Evolutionary conservation across 2,329 filamentous ascomycete species (phyloP).

Genomic region (Cercospora brassicicola): DNA sequence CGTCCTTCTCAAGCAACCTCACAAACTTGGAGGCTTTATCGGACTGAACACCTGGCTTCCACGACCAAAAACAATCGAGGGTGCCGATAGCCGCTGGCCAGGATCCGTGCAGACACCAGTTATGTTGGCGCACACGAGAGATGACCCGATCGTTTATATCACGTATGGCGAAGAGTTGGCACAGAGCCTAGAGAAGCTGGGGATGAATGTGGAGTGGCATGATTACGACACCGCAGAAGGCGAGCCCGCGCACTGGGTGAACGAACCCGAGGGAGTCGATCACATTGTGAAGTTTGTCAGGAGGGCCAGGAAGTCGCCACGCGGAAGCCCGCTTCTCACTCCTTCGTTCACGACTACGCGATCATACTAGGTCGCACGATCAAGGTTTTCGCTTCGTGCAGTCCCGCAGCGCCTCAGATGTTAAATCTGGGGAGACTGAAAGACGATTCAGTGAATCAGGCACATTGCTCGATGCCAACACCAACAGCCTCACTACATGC

Average conservation of each 20-base stretch:
- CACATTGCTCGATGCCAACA: too few species aligned
- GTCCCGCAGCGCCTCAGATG: not conserved
- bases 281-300: slow-evolving; percentile 23
- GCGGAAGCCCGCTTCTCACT: not conserved
- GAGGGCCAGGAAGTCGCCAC: not conserved
- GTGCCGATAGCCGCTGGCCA: slow-evolving; percentile 1
- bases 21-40: slow-evolving; percentile 25
- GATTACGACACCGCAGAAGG: slow-evolving; percentile 18
- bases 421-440: not conserved
- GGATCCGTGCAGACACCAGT: slow-evolving; percentile 22
- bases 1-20: slow-evolving; percentile 21
- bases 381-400: too few species aligned
- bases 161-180: slow-evolving; percentile 25
- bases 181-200: slow-evolving; percentile 15
- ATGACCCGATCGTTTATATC: slow-evolving; percentile 26
- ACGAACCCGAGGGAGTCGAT: slow-evolving; percentile 28
- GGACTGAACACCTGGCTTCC: slow-evolving; percentile 29
- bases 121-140: slow-evolving; percentile 22
- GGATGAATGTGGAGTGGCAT: slow-evolving; percentile 23
- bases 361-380: not conserved
- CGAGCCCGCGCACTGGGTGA: slow-evolving; percentile 26
- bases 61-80: slow-evolving; percentile 2
- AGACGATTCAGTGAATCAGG: not conserved
- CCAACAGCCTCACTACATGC: not conserved
- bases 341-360: not conserved